A percentile compares a stretch with the other conserved stretches of the same genome.
Conservation (phyloP, 345 rosid genomes). For the Linum tenue region DNA sequence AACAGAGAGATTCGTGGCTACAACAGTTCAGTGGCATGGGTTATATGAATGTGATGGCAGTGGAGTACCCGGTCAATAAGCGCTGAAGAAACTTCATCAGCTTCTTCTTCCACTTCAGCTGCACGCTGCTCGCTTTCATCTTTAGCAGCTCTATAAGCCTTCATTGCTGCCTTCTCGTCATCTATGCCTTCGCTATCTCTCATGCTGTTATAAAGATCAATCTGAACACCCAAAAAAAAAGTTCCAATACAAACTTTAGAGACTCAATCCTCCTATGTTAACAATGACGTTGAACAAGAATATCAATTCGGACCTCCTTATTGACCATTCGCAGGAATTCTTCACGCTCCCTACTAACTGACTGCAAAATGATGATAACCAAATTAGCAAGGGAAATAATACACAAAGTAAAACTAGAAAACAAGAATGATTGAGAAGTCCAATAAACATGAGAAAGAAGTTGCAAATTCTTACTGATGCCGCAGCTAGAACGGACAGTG, state of each 20-base stretch:
- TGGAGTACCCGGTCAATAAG: conserved; percentile 53
- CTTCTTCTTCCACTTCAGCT: conserved; percentile 43
- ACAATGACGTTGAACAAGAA: too few relatives aligned
- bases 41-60: neutral
- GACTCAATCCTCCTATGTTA: neutral
- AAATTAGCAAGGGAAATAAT: conserved; percentile 14
- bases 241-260: neutral
- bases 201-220: conserved; percentile 78
- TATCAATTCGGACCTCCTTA: conserved; percentile 46
- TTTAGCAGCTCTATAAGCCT: conserved; percentile 80
- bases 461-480: conserved; percentile 60
- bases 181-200: conserved; percentile 63
- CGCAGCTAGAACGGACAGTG: conserved; percentile 83
- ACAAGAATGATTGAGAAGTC: neutral
- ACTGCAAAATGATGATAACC: conserved; percentile 42
- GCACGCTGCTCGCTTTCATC: conserved; percentile 41
- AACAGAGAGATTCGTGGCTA: neutral
- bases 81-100: conserved; percentile 64
- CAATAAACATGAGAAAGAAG: conserved; percentile 1
- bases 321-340: conserved; percentile 75
- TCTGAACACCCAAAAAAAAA: conserved; percentile 36
- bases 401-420: conserved; percentile 14
- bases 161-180: conserved; percentile 59
- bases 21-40: neutral
- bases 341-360: conserved; percentile 81